Base-by-base conservation (phyloP, 2,329 filamentous ascomycete species). In the Xylaria sp. region DNA sequence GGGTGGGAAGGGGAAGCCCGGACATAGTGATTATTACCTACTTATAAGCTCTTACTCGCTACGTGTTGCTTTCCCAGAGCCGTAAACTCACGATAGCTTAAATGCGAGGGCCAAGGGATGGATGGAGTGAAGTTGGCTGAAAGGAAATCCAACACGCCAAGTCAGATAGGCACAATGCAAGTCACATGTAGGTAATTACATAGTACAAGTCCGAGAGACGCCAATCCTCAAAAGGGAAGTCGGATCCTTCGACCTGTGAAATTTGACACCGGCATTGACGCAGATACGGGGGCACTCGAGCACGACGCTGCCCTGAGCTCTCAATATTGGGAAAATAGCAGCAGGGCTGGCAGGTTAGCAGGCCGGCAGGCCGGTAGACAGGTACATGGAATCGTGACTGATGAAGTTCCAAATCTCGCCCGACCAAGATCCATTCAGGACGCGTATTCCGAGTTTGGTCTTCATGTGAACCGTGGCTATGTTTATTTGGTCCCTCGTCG, bases 401-500 rank as follows among this genome's bases (percentile, higher is more conserved):
- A 48, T 20, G n/a, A 42, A 9, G 24, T 44, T 39, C 43, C 22
- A 34, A n/a, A 47, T 34, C 29, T 34, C 29, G n/a, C 29, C 16
- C 11, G 11, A 6, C 29, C 29, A 34, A 34, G 29, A 34, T 34
- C 16, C 29, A 34, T 13, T 7, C 4, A 7, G 29, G 16, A 7
- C 9, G 29, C 29, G 9, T 6, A 34, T 13, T 34, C 29, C 29
- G 20, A 39, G 17, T n/a, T n/a, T 40, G 37, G 34, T 48, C 22
- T 39, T 18, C 38, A 39, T 47, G 45, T 60, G 54, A 52, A 56
- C 47, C 55, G 58, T 60, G 58, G 58, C 58, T 60, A 45, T 61
- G 58, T 59, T 50, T 59, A 56, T 59, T 56, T 59, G 58, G 56
- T 34, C 29, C 9, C n/a, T n/a, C 3, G 29, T 34, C 24, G 29